Conservation (phyloP, 352 stramenopile species). For the Globisporangium megalacanthum region DNA sequence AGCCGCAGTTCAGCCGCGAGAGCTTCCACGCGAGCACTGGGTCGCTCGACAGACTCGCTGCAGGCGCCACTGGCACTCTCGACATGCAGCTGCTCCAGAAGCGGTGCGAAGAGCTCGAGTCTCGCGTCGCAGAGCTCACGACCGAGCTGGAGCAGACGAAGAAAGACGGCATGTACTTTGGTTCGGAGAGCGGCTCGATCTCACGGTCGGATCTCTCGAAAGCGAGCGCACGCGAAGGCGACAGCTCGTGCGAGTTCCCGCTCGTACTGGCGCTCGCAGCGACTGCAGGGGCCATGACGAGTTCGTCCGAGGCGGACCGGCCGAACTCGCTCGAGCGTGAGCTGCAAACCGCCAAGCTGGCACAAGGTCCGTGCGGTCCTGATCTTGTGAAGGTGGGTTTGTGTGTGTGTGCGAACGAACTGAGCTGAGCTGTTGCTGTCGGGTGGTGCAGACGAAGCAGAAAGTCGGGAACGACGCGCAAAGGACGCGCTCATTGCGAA, state of each 20-base stretch:
- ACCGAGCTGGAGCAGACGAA: conserved; percentile 65
- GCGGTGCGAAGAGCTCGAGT: conserved; percentile 68
- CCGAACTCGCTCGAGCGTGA: conserved; percentile 60
- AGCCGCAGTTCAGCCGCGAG: conserved; percentile 13
- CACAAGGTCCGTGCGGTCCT: conserved; percentile 26
- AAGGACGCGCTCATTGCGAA: conserved; percentile 57
- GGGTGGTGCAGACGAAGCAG: conserved; percentile 5
- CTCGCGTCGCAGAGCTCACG: conserved; percentile 53
- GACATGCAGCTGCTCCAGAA: conserved; percentile 57
- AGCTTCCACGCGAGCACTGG: conserved; percentile 24
- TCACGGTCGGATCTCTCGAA: conserved; percentile 66
- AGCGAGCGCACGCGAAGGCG: conserved; percentile 48
- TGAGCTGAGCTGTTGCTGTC: not conserved
- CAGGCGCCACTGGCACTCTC: conserved; percentile 14
- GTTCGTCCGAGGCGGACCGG: conserved; percentile 57
- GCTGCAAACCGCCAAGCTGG: conserved; percentile 41
- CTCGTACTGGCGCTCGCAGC: conserved; percentile 73
- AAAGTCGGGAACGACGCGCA: conserved; percentile 20
- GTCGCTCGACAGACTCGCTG: conserved; percentile 10
- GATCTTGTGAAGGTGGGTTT: not conserved
- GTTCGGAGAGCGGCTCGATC: conserved; percentile 63
- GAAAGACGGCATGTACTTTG: conserved; percentile 63
- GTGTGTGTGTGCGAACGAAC: not conserved
- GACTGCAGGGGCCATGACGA: conserved; percentile 65
- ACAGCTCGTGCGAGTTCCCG: conserved; percentile 80